These are phyloP conservation scores for Scutellaria galericulata DNA, from an alignment of 257 asterid species.

Conservation along the genomic window DNA sequence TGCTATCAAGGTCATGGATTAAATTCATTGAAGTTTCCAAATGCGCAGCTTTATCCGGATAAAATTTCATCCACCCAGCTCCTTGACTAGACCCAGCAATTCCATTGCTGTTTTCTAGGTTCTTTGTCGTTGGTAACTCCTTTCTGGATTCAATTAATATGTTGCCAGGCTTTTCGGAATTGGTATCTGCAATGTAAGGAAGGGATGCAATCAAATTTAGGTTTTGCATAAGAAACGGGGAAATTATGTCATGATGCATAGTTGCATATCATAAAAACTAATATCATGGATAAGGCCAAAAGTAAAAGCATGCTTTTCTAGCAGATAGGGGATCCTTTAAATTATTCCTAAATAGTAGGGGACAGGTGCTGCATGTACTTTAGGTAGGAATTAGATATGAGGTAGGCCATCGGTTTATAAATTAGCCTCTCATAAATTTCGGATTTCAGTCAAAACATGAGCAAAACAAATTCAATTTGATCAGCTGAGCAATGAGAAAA, in stretches of 20 bases:
- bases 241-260: background rate
- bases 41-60: slow-evolving; percentile 57
- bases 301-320: background rate
- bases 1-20: slow-evolving; percentile 50
- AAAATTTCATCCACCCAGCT: slow-evolving; percentile 60
- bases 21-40: slow-evolving; percentile 53
- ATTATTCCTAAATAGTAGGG: background rate
- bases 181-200: slow-evolving; percentile 56
- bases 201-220: slow-evolving; percentile 27
- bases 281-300: background rate
- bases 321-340: slow-evolving; percentile 5
- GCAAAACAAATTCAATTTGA: slow-evolving; percentile 6
- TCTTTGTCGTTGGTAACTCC: slow-evolving; percentile 48
- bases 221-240: background rate
- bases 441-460: slow-evolving; percentile 4
- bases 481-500: background rate
- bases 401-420: too few species aligned
- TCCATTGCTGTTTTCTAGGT: slow-evolving; percentile 58
- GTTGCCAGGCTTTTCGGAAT: slow-evolving; percentile 48
- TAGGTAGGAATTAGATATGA: background rate
- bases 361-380: background rate
- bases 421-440: background rate
- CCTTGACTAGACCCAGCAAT: slow-evolving; percentile 65
- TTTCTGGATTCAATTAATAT: slow-evolving; percentile 47
- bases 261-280: background rate